A percentile compares a stretch with the other conserved stretches of the same genome.
Evolutionary conservation across 129 eudicot genomes (phyloP).

Genomic region (Dittrichia graveolens): DNA sequence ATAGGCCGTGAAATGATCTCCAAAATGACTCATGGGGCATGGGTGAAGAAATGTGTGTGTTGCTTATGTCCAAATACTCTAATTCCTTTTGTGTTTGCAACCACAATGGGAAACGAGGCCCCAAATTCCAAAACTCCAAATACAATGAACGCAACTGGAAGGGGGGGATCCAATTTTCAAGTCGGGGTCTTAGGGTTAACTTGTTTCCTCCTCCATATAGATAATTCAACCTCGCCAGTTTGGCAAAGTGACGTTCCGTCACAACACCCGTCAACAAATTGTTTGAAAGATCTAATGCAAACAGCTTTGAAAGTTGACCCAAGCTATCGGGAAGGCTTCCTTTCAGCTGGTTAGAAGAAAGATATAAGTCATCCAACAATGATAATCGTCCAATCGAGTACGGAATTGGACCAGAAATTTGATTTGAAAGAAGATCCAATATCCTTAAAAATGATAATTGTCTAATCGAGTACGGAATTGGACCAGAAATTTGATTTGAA

Average conservation of each 20-base stretch:
- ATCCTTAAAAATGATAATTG: not conserved
- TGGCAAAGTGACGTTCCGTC: not conserved
- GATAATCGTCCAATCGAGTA: slow-evolving; percentile 5
- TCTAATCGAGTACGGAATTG: not conserved
- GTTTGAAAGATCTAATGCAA: not conserved
- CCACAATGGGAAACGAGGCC: not conserved
- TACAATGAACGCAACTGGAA: not conserved
- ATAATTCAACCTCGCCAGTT: not conserved
- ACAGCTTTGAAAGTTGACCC: not conserved
- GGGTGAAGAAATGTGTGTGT: not conserved
- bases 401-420: not conserved
- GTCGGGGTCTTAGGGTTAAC: not conserved
- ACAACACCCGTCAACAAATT: not conserved
- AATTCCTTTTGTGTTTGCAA: not conserved
- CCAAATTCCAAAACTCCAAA: not conserved
- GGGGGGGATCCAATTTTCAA: not conserved
- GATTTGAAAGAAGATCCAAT: not conserved
- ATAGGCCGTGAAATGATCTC: not conserved
- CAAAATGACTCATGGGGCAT: not conserved
- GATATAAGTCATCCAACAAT: not conserved
- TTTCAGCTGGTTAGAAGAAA: not conserved
- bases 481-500: not conserved
- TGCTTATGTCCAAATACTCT: not conserved
- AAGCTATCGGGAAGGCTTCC: not conserved
- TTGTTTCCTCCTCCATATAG: not conserved